These are phyloP conservation scores for Candida sp. DNA, from an alignment of 1,139 yeast species.

Conservation along the genomic window DNA sequence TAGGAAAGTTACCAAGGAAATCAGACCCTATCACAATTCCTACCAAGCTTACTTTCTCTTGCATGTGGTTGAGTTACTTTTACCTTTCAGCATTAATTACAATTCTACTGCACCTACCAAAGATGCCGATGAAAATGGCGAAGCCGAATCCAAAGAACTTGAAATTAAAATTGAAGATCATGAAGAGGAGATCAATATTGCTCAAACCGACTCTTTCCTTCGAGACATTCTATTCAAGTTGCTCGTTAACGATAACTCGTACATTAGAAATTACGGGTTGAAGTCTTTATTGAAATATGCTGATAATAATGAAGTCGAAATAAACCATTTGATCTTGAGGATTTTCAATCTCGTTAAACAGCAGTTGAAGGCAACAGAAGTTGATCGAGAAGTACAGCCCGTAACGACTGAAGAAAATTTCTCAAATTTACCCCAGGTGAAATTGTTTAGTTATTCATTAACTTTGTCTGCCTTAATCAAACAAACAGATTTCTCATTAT, in stretches of 20 bases:
- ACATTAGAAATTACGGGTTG: conserved; percentile 36
- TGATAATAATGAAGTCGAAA: conserved; percentile 28
- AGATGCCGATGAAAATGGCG: conserved; percentile 4
- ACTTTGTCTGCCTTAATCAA: conserved; percentile 36
- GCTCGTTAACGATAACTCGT: conserved; percentile 28
- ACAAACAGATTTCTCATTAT: conserved; percentile 31
- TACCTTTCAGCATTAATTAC: conserved; percentile 39
- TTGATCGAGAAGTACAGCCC: conserved; percentile 12
- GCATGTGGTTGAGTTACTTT: conserved; percentile 25
- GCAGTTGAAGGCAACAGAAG: conserved; percentile 23
- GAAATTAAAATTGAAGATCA: conserved; percentile 9
- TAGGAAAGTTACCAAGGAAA: conserved; percentile 17
- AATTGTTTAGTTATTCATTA: conserved; percentile 32
- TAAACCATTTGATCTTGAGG: conserved; percentile 32
- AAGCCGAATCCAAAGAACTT: conserved; percentile 8
- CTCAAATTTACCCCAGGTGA: conserved; percentile 18
- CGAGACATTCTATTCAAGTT: conserved; percentile 30
- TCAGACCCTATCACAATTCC: conserved; percentile 31
- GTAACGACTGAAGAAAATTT: conserved; percentile 21
- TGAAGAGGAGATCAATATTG: conserved; percentile 13
- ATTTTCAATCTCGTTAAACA: conserved; percentile 30
- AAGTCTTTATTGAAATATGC: conserved; percentile 31
- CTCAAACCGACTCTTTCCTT: conserved; percentile 24
- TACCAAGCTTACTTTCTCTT: conserved; percentile 33
- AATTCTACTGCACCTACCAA: conserved; percentile 17